Evolutionary conservation across 768 basidiomycete species (phyloP).

Genomic region (Gloeophyllum trabeum): DNA sequence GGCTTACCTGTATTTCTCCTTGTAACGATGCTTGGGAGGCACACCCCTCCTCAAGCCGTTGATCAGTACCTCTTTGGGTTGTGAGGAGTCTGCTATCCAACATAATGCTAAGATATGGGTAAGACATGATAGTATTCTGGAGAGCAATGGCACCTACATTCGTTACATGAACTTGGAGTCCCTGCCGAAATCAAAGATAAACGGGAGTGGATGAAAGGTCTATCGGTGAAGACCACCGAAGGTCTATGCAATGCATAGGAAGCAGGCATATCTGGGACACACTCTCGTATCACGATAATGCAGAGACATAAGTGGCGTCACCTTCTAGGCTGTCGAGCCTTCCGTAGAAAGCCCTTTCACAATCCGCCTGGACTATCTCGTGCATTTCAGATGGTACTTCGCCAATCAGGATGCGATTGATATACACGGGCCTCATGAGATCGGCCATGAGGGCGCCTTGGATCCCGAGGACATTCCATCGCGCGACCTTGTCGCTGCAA

Average conservation of each 20-base stretch:
- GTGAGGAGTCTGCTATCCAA: slow-evolving; percentile 45
- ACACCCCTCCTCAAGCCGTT: slow-evolving; percentile 76
- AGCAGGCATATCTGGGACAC: slow-evolving; percentile 32
- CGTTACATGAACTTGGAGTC: slow-evolving; percentile 46
- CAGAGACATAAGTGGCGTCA: slow-evolving; percentile 11
- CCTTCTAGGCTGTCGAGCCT: slow-evolving; percentile 37
- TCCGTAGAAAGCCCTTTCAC: slow-evolving; percentile 53
- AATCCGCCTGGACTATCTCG: slow-evolving; percentile 41
- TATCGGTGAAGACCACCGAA: slow-evolving; percentile 42
- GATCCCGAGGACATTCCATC: slow-evolving; percentile 76
- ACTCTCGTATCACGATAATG: no score
- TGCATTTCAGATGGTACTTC: slow-evolving; percentile 39
- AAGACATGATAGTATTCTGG: neutral
- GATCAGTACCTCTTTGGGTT: slow-evolving; percentile 53
- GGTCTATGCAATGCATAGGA: slow-evolving; percentile 42
- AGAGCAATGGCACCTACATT: slow-evolving; percentile 33
- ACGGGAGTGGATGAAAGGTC: slow-evolving; percentile 50
- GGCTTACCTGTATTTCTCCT: slow-evolving; percentile 47
- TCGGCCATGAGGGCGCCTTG: slow-evolving; percentile 69
- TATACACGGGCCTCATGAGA: slow-evolving; percentile 50
- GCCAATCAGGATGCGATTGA: slow-evolving; percentile 58
- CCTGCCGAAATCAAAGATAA: slow-evolving; percentile 11
- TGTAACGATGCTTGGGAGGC: slow-evolving; percentile 55
- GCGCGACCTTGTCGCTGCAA: slow-evolving; percentile 90
- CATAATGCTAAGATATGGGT: slow-evolving; percentile 42